Percentiles rank a stretch among this genome's conserved stretches.
Conservation (phyloP, 73 alveolate genomes). For the Tetrahymena elliotti region DNA sequence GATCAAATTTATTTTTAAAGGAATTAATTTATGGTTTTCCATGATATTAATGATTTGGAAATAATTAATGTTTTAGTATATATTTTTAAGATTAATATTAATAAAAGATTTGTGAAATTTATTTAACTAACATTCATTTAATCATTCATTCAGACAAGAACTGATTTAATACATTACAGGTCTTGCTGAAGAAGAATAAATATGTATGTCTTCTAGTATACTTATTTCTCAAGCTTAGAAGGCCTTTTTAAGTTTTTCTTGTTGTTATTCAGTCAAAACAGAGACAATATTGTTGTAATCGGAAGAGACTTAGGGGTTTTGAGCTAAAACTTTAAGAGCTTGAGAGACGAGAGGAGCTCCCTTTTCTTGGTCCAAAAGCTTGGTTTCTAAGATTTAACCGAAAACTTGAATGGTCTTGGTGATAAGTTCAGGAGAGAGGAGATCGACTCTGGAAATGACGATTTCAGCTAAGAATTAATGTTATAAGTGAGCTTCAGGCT, state of each 20-base stretch:
- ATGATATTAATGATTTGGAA: background rate
- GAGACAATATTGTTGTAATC: background rate
- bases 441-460: background rate
- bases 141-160: background rate
- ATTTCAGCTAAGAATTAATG: conserved; percentile 53
- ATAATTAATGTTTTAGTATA: background rate
- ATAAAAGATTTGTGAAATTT: background rate
- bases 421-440: background rate
- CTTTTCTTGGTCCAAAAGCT: background rate
- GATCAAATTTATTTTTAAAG: background rate
- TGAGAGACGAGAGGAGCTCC: background rate
- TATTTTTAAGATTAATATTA: background rate
- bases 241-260: background rate
- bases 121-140: background rate
- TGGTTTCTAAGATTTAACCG: background rate
- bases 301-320: background rate
- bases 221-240: background rate
- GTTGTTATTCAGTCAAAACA: background rate
- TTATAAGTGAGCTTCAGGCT: conserved; percentile 52
- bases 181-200: background rate
- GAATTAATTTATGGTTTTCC: background rate
- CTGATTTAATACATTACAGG: background rate
- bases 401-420: background rate
- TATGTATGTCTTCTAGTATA: background rate
- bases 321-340: background rate